Conservation (phyloP, 1,139 yeast species). For the Pneumocystis sp. region DNA sequence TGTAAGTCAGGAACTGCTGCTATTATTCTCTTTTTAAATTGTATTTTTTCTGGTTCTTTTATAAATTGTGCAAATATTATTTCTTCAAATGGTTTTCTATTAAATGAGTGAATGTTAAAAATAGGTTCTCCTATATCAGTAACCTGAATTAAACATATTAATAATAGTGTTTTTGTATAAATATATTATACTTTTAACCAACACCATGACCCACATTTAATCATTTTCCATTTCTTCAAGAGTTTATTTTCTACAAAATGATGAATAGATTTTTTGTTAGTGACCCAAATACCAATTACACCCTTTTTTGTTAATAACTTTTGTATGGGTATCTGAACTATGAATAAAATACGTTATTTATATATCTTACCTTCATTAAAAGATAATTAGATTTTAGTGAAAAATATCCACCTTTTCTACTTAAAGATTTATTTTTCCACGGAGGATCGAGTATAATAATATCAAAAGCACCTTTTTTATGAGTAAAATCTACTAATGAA, state of each 20-base stretch:
- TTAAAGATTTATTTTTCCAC: neutral
- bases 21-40: neutral
- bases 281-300: neutral
- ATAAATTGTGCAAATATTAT: constrained; percentile 1
- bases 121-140: constrained; percentile 6
- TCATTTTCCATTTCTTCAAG: neutral
- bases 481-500: neutral
- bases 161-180: neutral
- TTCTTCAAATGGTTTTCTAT: constrained; percentile 7
- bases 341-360: neutral
- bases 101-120: constrained; percentile 4
- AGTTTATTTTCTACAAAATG: neutral
- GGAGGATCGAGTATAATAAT: constrained; percentile 1
- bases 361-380: neutral
- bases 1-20: neutral
- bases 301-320: neutral
- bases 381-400: neutral
- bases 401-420: neutral
- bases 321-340: neutral
- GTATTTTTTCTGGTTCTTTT: neutral
- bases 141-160: neutral
- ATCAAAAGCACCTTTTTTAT: neutral
- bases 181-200: constrained; percentile 1
- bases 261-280: neutral
- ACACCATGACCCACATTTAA: neutral